phyloP scores from a whole-genome alignment of 768 basidiomycete species.

The Multifurca ochricompacta region DNA sequence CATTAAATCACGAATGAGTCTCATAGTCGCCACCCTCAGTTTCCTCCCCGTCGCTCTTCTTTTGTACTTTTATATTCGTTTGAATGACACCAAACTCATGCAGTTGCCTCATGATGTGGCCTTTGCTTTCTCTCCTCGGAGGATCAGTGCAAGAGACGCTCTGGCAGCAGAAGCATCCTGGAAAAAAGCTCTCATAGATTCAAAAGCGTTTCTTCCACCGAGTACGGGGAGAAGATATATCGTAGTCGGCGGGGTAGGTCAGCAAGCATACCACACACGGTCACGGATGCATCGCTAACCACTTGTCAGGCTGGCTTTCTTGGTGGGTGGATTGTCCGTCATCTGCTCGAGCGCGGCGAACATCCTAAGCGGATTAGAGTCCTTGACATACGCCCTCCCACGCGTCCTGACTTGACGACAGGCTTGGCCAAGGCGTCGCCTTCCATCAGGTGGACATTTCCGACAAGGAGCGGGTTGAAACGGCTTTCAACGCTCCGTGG shows the following conservation, averaged over 20 bases:
- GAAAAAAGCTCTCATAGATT: constrained; percentile 29
- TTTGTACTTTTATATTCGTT: constrained; percentile 34
- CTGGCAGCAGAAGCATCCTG: constrained; percentile 32
- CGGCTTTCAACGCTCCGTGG: constrained; percentile 63
- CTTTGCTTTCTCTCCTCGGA: constrained; percentile 41
- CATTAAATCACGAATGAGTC: not conserved
- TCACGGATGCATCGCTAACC: too few species aligned
- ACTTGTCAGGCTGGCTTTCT: constrained; percentile 76
- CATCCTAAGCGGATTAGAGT: constrained; percentile 56
- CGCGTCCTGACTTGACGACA: constrained; percentile 45
- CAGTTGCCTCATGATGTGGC: constrained; percentile 40
- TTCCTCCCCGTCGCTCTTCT: constrained; percentile 18
- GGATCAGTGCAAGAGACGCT: constrained; percentile 40
- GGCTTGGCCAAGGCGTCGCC: constrained; percentile 43
- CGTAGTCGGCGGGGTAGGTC: constrained; percentile 63
- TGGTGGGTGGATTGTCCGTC: constrained; percentile 70
- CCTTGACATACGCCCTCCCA: constrained; percentile 57
- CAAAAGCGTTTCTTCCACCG: constrained; percentile 46
- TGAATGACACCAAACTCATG: constrained; percentile 51
- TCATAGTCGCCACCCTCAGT: not conserved
- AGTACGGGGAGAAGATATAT: constrained; percentile 71
- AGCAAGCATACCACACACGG: too few species aligned
- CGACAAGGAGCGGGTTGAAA: constrained; percentile 42
- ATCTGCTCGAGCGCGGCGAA: constrained; percentile 64
- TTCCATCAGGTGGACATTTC: constrained; percentile 56